A percentile compares a stretch with the other conserved stretches of the same genome.
Conservation (phyloP, 2,329 filamentous ascomycete species). For the Pseudogymnoascus sp. region DNA sequence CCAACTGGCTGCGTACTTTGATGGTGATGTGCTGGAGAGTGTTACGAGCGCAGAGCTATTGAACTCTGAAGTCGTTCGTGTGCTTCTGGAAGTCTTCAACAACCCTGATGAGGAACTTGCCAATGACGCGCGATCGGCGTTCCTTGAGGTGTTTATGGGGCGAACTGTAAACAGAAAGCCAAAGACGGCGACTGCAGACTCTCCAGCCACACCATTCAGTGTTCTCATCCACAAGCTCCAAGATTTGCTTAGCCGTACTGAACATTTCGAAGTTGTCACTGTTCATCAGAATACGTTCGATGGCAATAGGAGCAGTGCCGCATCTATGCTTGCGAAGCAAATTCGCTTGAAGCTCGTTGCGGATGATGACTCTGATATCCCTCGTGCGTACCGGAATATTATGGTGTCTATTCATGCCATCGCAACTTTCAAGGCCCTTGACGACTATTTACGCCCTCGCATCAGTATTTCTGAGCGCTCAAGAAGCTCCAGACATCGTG, state of each 20-base stretch:
- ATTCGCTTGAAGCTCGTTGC: conserved; percentile 82
- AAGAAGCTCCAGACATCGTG: conserved; percentile 49
- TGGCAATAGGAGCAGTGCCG: conserved; percentile 79
- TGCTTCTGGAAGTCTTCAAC: conserved; percentile 74
- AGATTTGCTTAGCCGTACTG: conserved; percentile 88
- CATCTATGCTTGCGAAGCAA: conserved; percentile 95
- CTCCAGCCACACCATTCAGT: conserved; percentile 77
- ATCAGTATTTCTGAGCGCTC: conserved; percentile 75
- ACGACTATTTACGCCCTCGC: conserved; percentile 88
- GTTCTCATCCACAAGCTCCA: conserved; percentile 89
- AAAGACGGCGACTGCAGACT: conserved; percentile 57
- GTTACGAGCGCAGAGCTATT: conserved; percentile 93
- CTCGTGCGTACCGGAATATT: conserved; percentile 78
- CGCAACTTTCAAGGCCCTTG: conserved; percentile 91
- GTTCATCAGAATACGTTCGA: conserved; percentile 90
- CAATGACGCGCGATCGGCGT: conserved; percentile 67
- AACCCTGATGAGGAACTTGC: conserved; percentile 55
- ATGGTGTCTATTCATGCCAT: conserved; percentile 99
- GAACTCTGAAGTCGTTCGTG: conserved; percentile 79
- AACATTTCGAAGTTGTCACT: conserved; percentile 96
- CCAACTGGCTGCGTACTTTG: conserved; percentile 73
- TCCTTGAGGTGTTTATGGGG: conserved; percentile 89
- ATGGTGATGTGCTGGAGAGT: conserved; percentile 79
- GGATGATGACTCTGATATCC: conserved; percentile 85
- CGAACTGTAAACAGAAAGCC: conserved; percentile 53